Conservation (phyloP, 352 stramenopile genomes). For the Globisporangium parvum region DNA sequence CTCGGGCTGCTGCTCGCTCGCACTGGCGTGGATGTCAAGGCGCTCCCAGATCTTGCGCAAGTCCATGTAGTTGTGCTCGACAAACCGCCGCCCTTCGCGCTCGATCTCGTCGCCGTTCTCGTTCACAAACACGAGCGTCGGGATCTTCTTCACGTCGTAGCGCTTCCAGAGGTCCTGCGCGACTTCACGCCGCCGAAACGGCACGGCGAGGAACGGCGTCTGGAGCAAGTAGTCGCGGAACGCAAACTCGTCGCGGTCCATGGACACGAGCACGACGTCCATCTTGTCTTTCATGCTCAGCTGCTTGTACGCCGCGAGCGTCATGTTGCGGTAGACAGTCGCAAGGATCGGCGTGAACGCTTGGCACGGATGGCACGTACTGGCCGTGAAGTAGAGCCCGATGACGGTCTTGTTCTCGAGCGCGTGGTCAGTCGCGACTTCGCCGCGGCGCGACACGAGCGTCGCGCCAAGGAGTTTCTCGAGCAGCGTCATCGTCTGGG, state of each 20-base stretch:
- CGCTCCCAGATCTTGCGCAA: constrained; percentile 57
- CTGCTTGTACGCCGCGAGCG: constrained; percentile 45
- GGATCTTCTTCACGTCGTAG: constrained; percentile 68
- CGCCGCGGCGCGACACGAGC: constrained; percentile 45
- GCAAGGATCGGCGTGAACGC: constrained; percentile 59
- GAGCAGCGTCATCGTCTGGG: constrained; percentile 34
- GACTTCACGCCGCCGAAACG: constrained; percentile 40
- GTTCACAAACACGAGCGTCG: constrained; percentile 63
- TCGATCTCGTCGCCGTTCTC: constrained; percentile 52
- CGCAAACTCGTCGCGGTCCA: constrained; percentile 44
- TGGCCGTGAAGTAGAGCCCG: constrained; percentile 63
- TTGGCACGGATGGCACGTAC: constrained; percentile 48
- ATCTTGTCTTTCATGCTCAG: constrained; percentile 51
- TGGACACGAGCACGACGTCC: constrained; percentile 57
- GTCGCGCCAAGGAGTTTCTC: constrained; percentile 49
- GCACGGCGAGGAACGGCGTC: constrained; percentile 52
- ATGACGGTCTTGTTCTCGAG: constrained; percentile 50
- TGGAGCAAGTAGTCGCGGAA: constrained; percentile 56
- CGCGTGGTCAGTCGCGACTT: constrained; percentile 39
- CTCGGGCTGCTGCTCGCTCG: too few relatives aligned
- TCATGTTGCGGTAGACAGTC: constrained; percentile 59
- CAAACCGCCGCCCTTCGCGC: constrained; percentile 49
- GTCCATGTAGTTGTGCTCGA: constrained; percentile 62
- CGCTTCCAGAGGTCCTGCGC: constrained; percentile 56
- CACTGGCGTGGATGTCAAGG: constrained; percentile 10